Percentiles rank a stretch among this genome's conserved stretches.
Conservation (phyloP, 495 filamentous ascomycete species). For the Hypoxylon fuscum region DNA sequence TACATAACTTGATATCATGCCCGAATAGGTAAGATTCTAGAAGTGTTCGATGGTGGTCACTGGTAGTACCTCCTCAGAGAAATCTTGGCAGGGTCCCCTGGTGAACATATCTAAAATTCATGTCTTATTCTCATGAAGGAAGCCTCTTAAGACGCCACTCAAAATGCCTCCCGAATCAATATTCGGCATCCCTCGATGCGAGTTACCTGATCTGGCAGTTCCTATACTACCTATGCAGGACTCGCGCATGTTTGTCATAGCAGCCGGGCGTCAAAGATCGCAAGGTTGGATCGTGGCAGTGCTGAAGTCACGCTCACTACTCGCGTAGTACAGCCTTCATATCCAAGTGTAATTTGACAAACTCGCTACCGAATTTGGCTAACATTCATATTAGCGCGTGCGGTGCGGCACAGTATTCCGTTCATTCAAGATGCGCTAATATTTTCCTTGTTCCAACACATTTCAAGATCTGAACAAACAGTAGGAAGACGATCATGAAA, state of each 20-base stretch:
- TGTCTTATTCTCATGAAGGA: too few relatives aligned
- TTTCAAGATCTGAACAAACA: too few relatives aligned
- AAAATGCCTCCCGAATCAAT: conserved; percentile 2
- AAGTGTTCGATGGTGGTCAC: conserved; percentile 12
- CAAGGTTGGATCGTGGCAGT: conserved; percentile 23
- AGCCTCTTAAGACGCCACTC: neutral
- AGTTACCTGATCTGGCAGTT: conserved; percentile 19
- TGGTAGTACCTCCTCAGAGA: neutral
- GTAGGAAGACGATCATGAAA: too few relatives aligned
- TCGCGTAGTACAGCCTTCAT: conserved; percentile 2
- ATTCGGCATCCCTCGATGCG: neutral
- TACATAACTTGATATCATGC: conserved; percentile 21
- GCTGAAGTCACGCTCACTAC: conserved; percentile 23
- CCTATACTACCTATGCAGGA: neutral
- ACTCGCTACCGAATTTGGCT: conserved; percentile 1
- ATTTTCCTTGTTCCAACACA: too few relatives aligned
- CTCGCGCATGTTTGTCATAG: neutral
- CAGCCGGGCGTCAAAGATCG: conserved; percentile 12
- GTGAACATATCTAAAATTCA: too few relatives aligned
- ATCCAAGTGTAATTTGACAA: neutral
- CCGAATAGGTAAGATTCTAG: conserved; percentile 26
- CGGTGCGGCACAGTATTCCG: too few relatives aligned
- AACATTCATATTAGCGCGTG: too few relatives aligned
- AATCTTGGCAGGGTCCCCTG: neutral
- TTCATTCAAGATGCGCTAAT: too few relatives aligned